A percentile compares a stretch with the other conserved stretches of the same genome.
Conservation (phyloP, 1,284 basidiomycete species). For the Sporisorium iseilematis-ciliati region DNA sequence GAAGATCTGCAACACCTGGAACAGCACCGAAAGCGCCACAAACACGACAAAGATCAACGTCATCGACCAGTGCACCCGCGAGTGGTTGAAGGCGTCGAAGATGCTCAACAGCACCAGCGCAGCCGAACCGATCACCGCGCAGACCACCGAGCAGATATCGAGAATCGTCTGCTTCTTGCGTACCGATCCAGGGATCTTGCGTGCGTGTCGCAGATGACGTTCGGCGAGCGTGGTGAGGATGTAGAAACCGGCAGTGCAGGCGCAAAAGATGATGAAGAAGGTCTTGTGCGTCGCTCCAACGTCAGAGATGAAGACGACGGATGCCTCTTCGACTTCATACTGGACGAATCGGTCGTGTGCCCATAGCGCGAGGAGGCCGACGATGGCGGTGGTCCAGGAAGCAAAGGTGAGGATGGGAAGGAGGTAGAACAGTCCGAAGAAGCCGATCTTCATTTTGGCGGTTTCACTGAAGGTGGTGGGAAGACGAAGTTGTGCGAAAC, state of each 20-base stretch:
- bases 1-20: slow-evolving; percentile 72
- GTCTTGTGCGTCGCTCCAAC: slow-evolving; percentile 70
- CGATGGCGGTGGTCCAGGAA: slow-evolving; percentile 55
- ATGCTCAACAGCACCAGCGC: slow-evolving; percentile 71
- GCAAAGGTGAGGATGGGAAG: slow-evolving; percentile 54
- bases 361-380: slow-evolving; percentile 70
- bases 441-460: slow-evolving; percentile 43
- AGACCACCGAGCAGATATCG: slow-evolving; percentile 72
- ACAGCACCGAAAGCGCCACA: slow-evolving; percentile 72
- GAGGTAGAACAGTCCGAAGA: slow-evolving; percentile 49
- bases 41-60: slow-evolving; percentile 72
- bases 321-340: slow-evolving; percentile 69
- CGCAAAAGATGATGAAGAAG: slow-evolving; percentile 62
- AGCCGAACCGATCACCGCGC: slow-evolving; percentile 70
- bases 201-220: slow-evolving; percentile 72
- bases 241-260: slow-evolving; percentile 60
- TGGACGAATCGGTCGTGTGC: slow-evolving; percentile 68
- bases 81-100: slow-evolving; percentile 71
- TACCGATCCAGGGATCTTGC: slow-evolving; percentile 72
- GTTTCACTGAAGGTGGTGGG: background rate
- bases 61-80: slow-evolving; percentile 72
- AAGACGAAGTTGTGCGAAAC: too few species aligned
- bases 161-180: slow-evolving; percentile 67
- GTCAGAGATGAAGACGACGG: slow-evolving; percentile 72
- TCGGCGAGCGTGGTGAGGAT: slow-evolving; percentile 71